Evolutionary conservation across 2,329 filamentous ascomycete species (phyloP), one percentile per base, ranked within the genome.

Genomic region (Penicillium sp.): DNA sequence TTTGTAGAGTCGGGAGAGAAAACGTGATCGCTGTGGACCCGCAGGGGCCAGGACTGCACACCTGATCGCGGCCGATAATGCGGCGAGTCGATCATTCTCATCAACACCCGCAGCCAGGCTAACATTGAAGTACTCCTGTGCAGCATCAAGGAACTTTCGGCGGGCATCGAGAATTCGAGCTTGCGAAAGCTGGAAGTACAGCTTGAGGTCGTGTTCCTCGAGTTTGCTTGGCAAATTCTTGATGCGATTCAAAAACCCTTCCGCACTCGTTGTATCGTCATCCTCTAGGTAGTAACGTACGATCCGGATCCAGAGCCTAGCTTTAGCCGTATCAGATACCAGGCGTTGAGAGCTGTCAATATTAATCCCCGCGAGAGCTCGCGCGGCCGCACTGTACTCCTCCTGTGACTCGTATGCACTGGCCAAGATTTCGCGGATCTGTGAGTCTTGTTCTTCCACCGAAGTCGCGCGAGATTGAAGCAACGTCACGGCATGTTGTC

Each of bases 221-320:
- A 95, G 83, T 54, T 80, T 84, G 73, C 88, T 68, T 1, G 95
- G 89, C 57, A 96, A 78, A 64, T 93, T 91, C 67, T 96, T 97
- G 69, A 95, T 86, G 69, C 91, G 90, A 77, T 96, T 96, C 61
- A 98, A 79, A 66, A 90, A 95, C 36, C 80, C 81, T 66, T 94
- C 89, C 37, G 93, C 93, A 33, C 81, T 79, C 1, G 85, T 89
- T 7, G 88, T 86, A 71, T 97, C 90, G 66, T 95, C 91, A 41
- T 90, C 88, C 73, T 98, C 91, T 53, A 98, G 81, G 66, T 93
- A 94, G 74, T 94, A 86, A 53, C 93, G 83, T 65, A 94, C 90
- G 64, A 98, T 95, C 51, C 91, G 87, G 58, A 97, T 86, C 88
- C 91, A 97, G 46, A 93, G 81, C 46, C 78, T 77, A 7, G 89